Evolutionary conservation across 2,329 filamentous ascomycete genomes (phyloP), one percentile per base, ranked within the genome.

Genomic region (Exophiala calicioides): DNA sequence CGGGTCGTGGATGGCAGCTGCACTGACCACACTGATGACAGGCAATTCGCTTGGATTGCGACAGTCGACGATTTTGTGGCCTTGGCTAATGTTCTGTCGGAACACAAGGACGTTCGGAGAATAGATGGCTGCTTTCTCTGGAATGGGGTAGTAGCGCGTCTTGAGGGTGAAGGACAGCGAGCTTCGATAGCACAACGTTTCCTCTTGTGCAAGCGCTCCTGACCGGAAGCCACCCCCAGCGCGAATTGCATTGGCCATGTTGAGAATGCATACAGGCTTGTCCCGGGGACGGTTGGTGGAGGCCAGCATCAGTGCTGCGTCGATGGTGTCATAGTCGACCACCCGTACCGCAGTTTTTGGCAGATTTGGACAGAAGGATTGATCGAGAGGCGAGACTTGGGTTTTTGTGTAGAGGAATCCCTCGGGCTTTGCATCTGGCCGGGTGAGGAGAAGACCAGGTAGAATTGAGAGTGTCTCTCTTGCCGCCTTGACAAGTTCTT

Each of bases 201-300:
- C 84, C 66, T 88, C 84, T 63, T 88, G 84, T 0, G 84, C 83
- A 21, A 78, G 65, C 44, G 80, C 72, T 26, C 84, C 84, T 27
- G 72, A 73, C 3, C 75, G 61, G 75, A 82, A 87, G 13, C 81
- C 82, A 15, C 84, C 84, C n/a, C 83, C 84, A 0, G 79, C 73
- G 10, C 59, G 63, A 3, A 63, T 57, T 35, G 78, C 72, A 39
- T 79, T 85, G 12, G 83, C 83, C 68, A 86, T 80, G 58, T 86
- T 88, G 48, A 88, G 68, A 18, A 86, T 73, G 23, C 75, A 78
- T n/a, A 84, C 74, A 5, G 69, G 68, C 44, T 61, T 59, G 7
- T 55, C 55, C 44, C 56, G 24, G 39, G 33, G 55, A 57, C 53
- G 57, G 47, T 48, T 41, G 18, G 21, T 9, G n/a, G 27, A 9